phyloP scores from a whole-genome alignment of 345 rosid genomes.

The Balakata baccata region DNA sequence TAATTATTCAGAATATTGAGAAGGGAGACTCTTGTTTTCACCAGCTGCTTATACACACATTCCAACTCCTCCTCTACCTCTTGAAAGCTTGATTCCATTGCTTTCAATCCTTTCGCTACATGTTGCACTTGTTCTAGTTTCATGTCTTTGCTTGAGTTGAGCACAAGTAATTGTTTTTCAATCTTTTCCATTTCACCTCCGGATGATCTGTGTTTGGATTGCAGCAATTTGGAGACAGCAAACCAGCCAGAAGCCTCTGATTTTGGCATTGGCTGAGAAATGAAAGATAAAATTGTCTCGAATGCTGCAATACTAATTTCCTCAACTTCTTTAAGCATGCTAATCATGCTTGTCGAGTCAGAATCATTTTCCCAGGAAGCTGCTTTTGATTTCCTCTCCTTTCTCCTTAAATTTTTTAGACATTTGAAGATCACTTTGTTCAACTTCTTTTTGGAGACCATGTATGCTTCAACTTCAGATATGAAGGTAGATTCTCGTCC shows the following conservation, averaged over 20 bases:
- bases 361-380: background rate
- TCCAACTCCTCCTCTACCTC: constrained; percentile 4
- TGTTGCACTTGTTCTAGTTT: background rate
- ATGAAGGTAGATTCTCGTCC: background rate
- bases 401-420: background rate
- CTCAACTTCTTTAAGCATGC: background rate
- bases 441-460: background rate
- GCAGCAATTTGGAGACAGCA: background rate
- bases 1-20: background rate
- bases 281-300: background rate
- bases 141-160: constrained; percentile 12
- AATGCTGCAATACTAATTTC: constrained; percentile 13
- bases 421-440: background rate
- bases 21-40: constrained; percentile 14
- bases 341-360: background rate
- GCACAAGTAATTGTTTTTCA: constrained; percentile 7
- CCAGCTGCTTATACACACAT: background rate
- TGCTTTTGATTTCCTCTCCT: background rate
- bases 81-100: constrained; percentile 3
- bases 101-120: background rate
- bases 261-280: background rate
- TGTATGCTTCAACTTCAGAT: background rate
- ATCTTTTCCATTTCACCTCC: constrained; percentile 13
- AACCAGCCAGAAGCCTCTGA: constrained; percentile 12
- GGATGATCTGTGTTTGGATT: constrained; percentile 6